A percentile compares a stretch with the other conserved stretches of the same genome.
phyloP scores from a whole-genome alignment of 2,329 filamentous ascomycete species.

The Verticillium nubilum region DNA sequence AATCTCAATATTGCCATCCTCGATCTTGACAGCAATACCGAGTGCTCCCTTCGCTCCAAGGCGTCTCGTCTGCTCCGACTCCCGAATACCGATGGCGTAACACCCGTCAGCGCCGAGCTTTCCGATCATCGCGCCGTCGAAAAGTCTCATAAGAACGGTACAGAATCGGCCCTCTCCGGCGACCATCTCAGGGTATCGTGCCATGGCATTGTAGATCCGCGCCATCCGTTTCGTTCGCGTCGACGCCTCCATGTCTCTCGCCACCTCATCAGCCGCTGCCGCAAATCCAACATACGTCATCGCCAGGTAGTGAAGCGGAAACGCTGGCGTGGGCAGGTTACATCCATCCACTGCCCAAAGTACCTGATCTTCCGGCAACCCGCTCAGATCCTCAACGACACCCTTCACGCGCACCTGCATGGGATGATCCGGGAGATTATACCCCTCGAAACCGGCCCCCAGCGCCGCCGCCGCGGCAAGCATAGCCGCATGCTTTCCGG shows the following conservation, averaged over 20 bases:
- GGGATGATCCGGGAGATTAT: constrained; percentile 29
- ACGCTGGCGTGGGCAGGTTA: constrained; percentile 39
- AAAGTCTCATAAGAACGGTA: constrained; percentile 35
- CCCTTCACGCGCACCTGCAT: constrained; percentile 32
- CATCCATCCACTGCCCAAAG: constrained; percentile 40
- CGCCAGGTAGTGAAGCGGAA: constrained; percentile 28
- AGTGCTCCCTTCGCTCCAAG: constrained; percentile 30
- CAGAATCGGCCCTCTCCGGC: constrained; percentile 41
- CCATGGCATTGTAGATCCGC: constrained; percentile 36
- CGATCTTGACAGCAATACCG: constrained; percentile 41
- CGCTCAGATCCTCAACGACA: constrained; percentile 29
- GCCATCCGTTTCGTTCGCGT: constrained; percentile 18
- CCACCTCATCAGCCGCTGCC: constrained; percentile 17
- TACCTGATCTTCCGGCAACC: constrained; percentile 18
- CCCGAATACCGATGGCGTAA: constrained; percentile 37
- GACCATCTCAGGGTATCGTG: constrained; percentile 33
- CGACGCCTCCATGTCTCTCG: background rate
- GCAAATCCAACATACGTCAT: constrained; percentile 31
- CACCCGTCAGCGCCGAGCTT: constrained; percentile 45
- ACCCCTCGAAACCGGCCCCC: constrained; percentile 21
- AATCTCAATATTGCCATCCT: constrained; percentile 38
- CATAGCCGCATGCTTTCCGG: constrained; percentile 43
- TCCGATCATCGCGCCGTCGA: constrained; percentile 30
- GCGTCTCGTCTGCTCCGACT: constrained; percentile 25
- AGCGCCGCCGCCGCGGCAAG: constrained; percentile 33